Percentiles rank a stretch among this genome's conserved stretches.
These are phyloP conservation scores for Clavispora phyllophila DNA, from an alignment of 805 yeast species.

Conservation along the genomic window DNA sequence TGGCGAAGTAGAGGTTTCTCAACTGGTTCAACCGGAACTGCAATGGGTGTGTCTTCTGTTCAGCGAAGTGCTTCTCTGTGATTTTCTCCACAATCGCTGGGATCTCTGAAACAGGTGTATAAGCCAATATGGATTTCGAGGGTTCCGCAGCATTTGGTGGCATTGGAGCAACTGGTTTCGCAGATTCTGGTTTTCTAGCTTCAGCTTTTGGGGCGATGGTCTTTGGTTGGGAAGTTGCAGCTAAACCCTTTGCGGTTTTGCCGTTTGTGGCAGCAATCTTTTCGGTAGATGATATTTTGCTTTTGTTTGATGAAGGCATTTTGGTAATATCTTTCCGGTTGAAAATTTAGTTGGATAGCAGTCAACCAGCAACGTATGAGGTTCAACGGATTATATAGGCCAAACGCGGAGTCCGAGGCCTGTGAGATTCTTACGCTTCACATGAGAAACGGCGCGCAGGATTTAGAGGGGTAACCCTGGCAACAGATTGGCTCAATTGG, in stretches of 20 bases:
- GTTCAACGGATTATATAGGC: background rate
- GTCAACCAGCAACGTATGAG: background rate
- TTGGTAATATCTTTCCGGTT: no score
- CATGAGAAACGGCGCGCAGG: background rate
- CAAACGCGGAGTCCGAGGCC: background rate
- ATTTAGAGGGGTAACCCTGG: background rate
- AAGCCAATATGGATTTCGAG: slow-evolving; percentile 17
- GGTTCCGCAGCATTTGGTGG: background rate
- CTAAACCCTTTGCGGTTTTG: no score
- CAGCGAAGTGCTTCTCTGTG: slow-evolving; percentile 35
- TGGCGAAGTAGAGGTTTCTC: slow-evolving; percentile 58
- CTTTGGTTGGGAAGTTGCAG: no score
- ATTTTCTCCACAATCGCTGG: slow-evolving; percentile 42
- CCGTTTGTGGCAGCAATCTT: no score
- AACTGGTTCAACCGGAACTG: slow-evolving; percentile 58
- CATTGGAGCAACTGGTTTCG: no score
- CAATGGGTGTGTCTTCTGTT: slow-evolving; percentile 46
- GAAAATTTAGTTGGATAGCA: background rate
- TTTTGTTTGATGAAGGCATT: no score
- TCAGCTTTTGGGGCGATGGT: background rate
- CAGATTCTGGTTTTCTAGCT: background rate
- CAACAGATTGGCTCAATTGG: no score
- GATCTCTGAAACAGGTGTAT: slow-evolving; percentile 47
- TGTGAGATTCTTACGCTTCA: background rate
- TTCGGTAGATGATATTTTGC: no score